Evolutionary conservation across 371 early-diverging fungal genomes (phyloP), one percentile per base, ranked within the genome.

Genomic region (Apophysomyces sp.): DNA sequence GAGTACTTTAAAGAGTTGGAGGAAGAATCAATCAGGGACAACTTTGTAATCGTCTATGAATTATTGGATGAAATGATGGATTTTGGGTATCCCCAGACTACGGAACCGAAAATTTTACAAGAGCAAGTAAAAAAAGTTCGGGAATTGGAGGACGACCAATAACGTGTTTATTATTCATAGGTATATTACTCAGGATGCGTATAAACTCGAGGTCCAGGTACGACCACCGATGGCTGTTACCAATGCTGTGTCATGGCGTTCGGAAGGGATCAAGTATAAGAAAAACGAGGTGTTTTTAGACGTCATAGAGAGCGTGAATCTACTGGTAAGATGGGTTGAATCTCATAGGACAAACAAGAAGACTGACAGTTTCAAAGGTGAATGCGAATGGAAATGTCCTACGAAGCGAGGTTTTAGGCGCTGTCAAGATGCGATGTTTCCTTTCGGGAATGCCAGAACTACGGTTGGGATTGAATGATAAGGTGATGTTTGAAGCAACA

Each of bases 41-140:
- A 95, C 76, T 95, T 95, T 88, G 90, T 90, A 9, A 91, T 90
- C 24, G 91, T 95, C 5, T 99, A 99, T 73, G 99, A 99, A 79
- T 81, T 99, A 30, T 77, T 99, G 73, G 99, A 99, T 78, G 99
- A 99, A 76, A 99, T 99, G 96, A 97, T 98, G 97, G 99, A 99
- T 76, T 99, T 96, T 73, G 99, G 99, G 24, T 94, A 97, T 74
- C 98, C 99, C 30, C 99, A 99, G 72, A 96, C 96, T 3, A 98
- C 98, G 6, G 98, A 99, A 74, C 88, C 94, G 28, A 97, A 97
- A 81, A 97, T 98, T 61, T 80, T 99, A 57, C 91, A 97, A 81
- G 97, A 96, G 90, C 89, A 71, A 55, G 82, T 62, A 24, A 44
- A 36, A 31, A 29, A 62, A 16, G 3, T 18, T 39, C 13, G 24